These are phyloP conservation scores for Fusarium sp. DNA, from an alignment of 2,329 filamentous ascomycete species.

Conservation along the genomic window DNA sequence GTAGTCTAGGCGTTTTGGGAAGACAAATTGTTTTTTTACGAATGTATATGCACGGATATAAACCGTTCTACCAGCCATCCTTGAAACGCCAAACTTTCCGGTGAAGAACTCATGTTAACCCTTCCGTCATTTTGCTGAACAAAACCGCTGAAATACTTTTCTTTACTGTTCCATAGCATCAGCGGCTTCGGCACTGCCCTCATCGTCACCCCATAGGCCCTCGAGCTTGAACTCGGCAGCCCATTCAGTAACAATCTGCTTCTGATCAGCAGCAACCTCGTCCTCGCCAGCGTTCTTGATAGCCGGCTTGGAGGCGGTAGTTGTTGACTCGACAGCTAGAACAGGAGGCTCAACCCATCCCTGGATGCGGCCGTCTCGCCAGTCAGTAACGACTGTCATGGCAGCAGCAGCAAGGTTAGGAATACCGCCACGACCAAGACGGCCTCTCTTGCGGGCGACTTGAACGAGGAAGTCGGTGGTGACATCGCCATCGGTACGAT, in stretches of 20 bases:
- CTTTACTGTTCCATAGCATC: conserved; percentile 66
- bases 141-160: conserved; percentile 18
- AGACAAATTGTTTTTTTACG: conserved; percentile 42
- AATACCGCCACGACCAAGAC: conserved; percentile 88
- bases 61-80: conserved; percentile 48
- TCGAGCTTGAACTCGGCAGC: conserved; percentile 95
- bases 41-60: conserved; percentile 47
- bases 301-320: conserved; percentile 47
- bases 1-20: conserved; percentile 32
- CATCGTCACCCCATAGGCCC: conserved; percentile 83
- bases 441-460: conserved; percentile 91
- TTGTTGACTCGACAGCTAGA: conserved; percentile 63
- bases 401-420: conserved; percentile 90
- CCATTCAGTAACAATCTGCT: conserved; percentile 92
- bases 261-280: conserved; percentile 72
- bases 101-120: conserved; percentile 45
- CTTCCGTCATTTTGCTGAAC: conserved; percentile 42
- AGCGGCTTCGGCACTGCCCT: conserved; percentile 54
- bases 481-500: conserved; percentile 75
- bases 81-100: conserved; percentile 50
- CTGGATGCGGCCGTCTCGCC: conserved; percentile 94
- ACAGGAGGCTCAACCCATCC: conserved; percentile 87
- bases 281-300: conserved; percentile 57
- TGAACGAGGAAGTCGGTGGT: conserved; percentile 95
- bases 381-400: conserved; percentile 95